Evolutionary conservation across 495 filamentous ascomycete genomes (phyloP), one percentile per base, ranked within the genome.

Genomic region (Penicillium bialowiezense): DNA sequence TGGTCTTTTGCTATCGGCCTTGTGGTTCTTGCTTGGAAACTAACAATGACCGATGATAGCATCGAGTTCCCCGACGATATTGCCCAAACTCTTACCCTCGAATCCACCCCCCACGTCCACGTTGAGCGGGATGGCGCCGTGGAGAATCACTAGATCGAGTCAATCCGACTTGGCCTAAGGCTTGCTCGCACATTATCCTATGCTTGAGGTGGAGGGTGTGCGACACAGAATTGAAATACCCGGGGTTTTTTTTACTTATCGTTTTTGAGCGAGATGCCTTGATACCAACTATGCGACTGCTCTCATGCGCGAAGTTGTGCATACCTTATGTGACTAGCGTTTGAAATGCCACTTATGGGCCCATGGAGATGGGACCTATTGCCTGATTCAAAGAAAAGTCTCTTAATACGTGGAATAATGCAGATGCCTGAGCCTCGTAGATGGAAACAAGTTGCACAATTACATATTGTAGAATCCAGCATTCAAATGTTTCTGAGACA

Each of bases 41-140:
- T 45, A 24, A 45, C 15, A 8, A 23, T 21, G 31, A 36, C 18
- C 32, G 26, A 35, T n/a, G 5, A 14, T 13, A 97, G 92, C 39
- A 90, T 89, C 49, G 79, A 81, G 32, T 87, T 87, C 61, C 84
- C 86, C 8, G 80, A 80, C 2, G 87, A 86, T 55, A 65, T 73
- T 3, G 73, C 95, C 13, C 51, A 59, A 3, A 78, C 81, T 2
- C 71, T 97, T 2, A 78, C 81, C 2, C 71, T 97, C 41, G 71
- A 81, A 52, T 73, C 69, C 19, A 76, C 82, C 67, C 81, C 88
- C 13, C 77, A 90, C 49, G 74, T 96, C 61, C 77, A 88, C 29
- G 84, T 95, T 24, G 92, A 97, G 74, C 48, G 64, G 52, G 89
- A 96, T 64, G 65, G 68, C 6, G 80, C 82, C 52, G 81, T 95